Percentiles rank a stretch among this genome's conserved stretches.
phyloP scores from a whole-genome alignment of 208 protist genomes.

The Trypanosoma theileri region DNA sequence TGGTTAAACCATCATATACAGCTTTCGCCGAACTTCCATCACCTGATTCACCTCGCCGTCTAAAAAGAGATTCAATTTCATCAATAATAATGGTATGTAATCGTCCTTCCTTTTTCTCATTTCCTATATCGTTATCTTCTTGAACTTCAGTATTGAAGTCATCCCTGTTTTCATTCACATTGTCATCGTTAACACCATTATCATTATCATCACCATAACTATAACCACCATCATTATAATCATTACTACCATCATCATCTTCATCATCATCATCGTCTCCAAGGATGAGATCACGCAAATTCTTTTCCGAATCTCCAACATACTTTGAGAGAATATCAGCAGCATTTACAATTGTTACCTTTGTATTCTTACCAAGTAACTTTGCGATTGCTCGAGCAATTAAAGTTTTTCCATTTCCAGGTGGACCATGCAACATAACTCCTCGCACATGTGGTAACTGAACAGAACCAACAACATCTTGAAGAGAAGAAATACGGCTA shows the following conservation, averaged over 20 bases:
- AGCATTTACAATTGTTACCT: conserved; percentile 92
- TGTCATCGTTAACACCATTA: background rate
- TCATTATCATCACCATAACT: too few relatives aligned
- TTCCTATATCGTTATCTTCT: conserved; percentile 2
- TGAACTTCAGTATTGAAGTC: too few relatives aligned
- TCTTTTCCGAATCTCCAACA: conserved; percentile 99
- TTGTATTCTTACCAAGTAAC: conserved; percentile 91
- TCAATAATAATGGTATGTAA: conserved; percentile 99
- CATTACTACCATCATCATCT: conserved; percentile 7
- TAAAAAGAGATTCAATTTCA: conserved; percentile 99
- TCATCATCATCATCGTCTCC: conserved; percentile 90
- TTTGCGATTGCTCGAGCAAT: conserved; percentile 98
- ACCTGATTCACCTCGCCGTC: conserved; percentile 77
- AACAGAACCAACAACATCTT: conserved; percentile 60
- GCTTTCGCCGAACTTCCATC: conserved; percentile 94
- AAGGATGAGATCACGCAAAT: conserved; percentile 98
- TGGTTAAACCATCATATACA: conserved; percentile 98
- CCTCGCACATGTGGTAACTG: conserved; percentile 97
- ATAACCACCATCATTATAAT: background rate
- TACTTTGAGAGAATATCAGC: conserved; percentile 99
- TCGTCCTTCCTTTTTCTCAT: conserved; percentile 52
- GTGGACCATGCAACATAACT: conserved; percentile 98
- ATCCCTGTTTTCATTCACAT: too few relatives aligned
- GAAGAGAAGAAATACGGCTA: conserved; percentile 92
- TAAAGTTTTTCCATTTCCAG: conserved; percentile 99